phyloP scores from a whole-genome alignment of 805 yeast genomes.

The Millerozyma acaciae region DNA sequence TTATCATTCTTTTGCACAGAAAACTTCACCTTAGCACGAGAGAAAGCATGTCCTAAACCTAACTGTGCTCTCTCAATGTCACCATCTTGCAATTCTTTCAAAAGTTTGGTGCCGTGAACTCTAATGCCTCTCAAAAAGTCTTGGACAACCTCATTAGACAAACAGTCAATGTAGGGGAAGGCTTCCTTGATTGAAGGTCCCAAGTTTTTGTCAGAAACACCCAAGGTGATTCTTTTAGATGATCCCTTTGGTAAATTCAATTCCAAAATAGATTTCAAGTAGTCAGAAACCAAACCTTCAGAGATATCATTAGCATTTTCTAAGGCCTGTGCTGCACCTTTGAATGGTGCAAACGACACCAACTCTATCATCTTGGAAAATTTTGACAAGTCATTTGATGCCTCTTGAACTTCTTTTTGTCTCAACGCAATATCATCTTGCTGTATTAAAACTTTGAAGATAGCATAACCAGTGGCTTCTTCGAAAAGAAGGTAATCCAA shows the following conservation, averaged over 20 bases:
- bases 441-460: conserved; percentile 89
- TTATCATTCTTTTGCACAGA: conserved; percentile 98
- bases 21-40: conserved; percentile 98
- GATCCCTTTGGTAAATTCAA: conserved; percentile 81
- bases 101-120: conserved; percentile 80
- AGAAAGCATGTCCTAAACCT: conserved; percentile 98
- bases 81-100: conserved; percentile 89
- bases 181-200: conserved; percentile 95
- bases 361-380: conserved; percentile 92
- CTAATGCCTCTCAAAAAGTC: conserved; percentile 94
- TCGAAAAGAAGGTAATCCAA: conserved; percentile 91
- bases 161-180: conserved; percentile 86
- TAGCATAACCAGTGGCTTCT: conserved; percentile 98
- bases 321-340: conserved; percentile 98
- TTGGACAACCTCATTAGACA: conserved; percentile 87
- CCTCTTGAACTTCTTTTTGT: conserved; percentile 89
- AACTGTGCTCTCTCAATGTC: conserved; percentile 97
- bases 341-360: conserved; percentile 95
- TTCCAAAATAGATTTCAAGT: conserved; percentile 84
- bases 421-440: conserved; percentile 93
- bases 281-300: conserved; percentile 93
- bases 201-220: conserved; percentile 89
- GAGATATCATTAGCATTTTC: conserved; percentile 97
- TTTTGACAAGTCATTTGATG: conserved; percentile 76
- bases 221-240: conserved; percentile 68